Percentiles rank a stretch among this genome's conserved stretches.
phyloP scores from a whole-genome alignment of 371 early-diverging fungal genomes.

The Choanephora cucurbitarum region DNA sequence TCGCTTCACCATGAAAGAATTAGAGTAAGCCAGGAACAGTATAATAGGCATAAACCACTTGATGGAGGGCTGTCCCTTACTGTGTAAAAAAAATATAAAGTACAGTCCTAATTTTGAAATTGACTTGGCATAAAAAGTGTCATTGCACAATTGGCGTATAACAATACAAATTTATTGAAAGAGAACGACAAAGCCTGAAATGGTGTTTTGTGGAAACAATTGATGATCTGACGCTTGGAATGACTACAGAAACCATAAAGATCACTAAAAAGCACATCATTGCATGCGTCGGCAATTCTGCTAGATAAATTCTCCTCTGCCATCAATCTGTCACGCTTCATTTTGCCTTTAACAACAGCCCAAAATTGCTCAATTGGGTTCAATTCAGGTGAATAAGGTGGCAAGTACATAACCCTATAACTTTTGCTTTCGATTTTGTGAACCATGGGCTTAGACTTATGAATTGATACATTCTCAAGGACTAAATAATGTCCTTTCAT shows the following conservation, averaged over 20 bases:
- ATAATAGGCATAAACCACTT: too few relatives aligned
- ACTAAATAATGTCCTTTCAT: conserved; percentile 13
- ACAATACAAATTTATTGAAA: too few relatives aligned
- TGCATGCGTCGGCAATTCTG: conserved; percentile 8
- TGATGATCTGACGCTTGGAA: conserved; percentile 10
- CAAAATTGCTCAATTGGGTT: conserved; percentile 9
- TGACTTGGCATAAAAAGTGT: too few relatives aligned
- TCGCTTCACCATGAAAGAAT: too few relatives aligned
- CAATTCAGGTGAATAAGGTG: conserved; percentile 2
- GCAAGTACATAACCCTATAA: conserved; percentile 13
- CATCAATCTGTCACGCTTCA: conserved; percentile 7
- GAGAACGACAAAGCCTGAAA: too few relatives aligned
- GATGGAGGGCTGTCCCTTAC: too few relatives aligned
- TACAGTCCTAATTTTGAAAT: too few relatives aligned
- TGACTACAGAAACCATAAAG: conserved; percentile 6
- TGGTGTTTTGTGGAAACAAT: too few relatives aligned
- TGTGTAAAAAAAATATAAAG: too few relatives aligned
- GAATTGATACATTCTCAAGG: conserved; percentile 14
- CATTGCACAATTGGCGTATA: too few relatives aligned
- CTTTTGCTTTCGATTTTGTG: conserved; percentile 9
- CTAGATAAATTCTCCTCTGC: conserved; percentile 5
- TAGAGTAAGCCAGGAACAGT: too few relatives aligned
- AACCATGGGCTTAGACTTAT: conserved; percentile 10
- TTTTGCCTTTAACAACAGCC: conserved; percentile 8
- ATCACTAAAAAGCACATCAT: conserved; percentile 1